A percentile compares a stretch with the other conserved stretches of the same genome.
Conservation (phyloP, 768 basidiomycete species). For the Dioszegia hungarica region DNA sequence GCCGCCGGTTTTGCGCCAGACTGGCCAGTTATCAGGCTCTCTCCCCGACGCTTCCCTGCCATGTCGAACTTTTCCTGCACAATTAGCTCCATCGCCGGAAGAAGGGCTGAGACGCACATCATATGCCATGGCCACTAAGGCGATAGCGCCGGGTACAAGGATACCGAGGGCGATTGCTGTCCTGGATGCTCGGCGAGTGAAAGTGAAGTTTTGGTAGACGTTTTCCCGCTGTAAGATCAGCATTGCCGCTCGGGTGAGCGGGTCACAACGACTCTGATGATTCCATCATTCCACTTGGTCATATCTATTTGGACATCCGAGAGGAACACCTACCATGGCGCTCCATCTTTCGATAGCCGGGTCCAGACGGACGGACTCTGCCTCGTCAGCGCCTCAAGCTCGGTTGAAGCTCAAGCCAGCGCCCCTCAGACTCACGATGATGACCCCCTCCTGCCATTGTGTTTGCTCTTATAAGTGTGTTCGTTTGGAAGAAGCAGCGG, state of each 20-base stretch:
- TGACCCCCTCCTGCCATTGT: constrained; percentile 15
- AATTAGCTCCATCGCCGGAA: background rate
- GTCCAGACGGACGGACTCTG: constrained; percentile 47
- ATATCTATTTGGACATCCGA: too few relatives aligned
- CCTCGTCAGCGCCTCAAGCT: too few relatives aligned
- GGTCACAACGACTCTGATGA: too few relatives aligned
- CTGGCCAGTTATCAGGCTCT: constrained; percentile 17
- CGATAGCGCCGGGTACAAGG: constrained; percentile 57
- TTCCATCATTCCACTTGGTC: too few relatives aligned
- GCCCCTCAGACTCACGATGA: constrained; percentile 11
- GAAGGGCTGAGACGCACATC: constrained; percentile 32
- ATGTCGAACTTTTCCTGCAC: constrained; percentile 39
- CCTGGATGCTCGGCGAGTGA: constrained; percentile 65
- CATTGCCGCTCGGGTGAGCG: too few relatives aligned
- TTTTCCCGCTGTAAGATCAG: constrained; percentile 63
- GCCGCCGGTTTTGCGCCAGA: constrained; percentile 14
- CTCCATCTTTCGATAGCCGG: constrained; percentile 61
- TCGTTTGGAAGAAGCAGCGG: too few relatives aligned
- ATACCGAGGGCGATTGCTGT: constrained; percentile 61
- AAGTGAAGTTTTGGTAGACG: constrained; percentile 76
- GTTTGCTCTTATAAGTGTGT: background rate
- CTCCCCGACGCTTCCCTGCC: constrained; percentile 38
- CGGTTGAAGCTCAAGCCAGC: background rate
- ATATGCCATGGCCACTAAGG: constrained; percentile 22
- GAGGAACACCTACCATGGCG: constrained; percentile 54